Evolutionary conservation across 306 rosid genomes (phyloP).

Genomic region (Quercus mongolica): DNA sequence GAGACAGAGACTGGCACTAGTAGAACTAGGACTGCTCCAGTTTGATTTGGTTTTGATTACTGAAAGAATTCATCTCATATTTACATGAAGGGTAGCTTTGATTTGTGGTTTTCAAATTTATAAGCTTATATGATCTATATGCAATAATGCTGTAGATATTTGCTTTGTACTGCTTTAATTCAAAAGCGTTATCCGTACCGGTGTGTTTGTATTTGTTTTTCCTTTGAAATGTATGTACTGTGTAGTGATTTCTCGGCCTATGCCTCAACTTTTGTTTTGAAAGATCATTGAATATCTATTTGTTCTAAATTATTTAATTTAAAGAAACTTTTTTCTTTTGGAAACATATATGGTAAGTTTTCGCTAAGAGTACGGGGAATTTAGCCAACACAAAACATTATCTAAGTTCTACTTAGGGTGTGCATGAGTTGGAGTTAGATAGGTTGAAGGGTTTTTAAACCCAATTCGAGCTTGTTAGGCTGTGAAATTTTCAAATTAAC

Average conservation of each 20-base stretch:
- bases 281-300: not conserved
- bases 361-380: too few relatives aligned
- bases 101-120: not conserved
- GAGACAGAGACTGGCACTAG: not conserved
- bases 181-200: not conserved
- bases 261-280: not conserved
- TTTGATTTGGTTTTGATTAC: not conserved
- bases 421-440: too few relatives aligned
- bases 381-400: too few relatives aligned
- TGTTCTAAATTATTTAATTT: too few relatives aligned
- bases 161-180: not conserved
- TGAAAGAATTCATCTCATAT: not conserved
- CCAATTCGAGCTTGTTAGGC: too few relatives aligned
- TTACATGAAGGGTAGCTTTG: not conserved
- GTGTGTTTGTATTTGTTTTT: not conserved
- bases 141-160: not conserved
- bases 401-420: too few relatives aligned
- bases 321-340: too few relatives aligned
- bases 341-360: too few relatives aligned
- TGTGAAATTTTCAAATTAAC: too few relatives aligned
- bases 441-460: too few relatives aligned
- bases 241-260: not conserved
- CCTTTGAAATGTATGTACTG: not conserved
- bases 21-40: not conserved
- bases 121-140: not conserved